Percentiles rank a stretch among this genome's conserved stretches.
These are phyloP conservation scores for Cryptococcus sp. DNA, from an alignment of 1,284 basidiomycete genomes.

Conservation along the genomic window DNA sequence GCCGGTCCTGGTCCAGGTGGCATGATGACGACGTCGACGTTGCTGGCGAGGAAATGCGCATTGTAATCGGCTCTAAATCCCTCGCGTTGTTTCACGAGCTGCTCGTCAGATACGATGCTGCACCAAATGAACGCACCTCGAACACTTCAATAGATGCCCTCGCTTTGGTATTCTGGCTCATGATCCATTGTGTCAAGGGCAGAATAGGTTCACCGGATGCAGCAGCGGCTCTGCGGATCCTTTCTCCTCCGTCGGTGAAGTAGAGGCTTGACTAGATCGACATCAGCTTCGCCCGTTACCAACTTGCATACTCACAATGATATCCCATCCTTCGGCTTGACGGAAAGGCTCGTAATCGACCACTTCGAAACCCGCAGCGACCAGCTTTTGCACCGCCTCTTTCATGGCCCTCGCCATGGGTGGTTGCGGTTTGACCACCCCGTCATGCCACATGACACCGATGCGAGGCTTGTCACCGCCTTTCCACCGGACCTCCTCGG, in stretches of 20 bases:
- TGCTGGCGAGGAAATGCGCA: conserved; percentile 26
- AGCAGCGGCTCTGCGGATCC: conserved; percentile 22
- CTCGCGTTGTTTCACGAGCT: conserved; percentile 42
- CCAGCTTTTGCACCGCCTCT: conserved; percentile 31
- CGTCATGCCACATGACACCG: conserved; percentile 54
- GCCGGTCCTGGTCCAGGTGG: conserved; percentile 45
- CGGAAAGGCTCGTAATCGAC: conserved; percentile 33
- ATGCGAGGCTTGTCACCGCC: conserved; percentile 35
- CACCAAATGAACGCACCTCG: conserved; percentile 25
- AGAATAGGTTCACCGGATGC: conserved; percentile 40
- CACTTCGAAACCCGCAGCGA: conserved; percentile 31
- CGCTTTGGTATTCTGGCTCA: conserved; percentile 22
- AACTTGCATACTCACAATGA: background rate
- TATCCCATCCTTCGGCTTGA: conserved; percentile 30
- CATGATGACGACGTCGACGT: conserved; percentile 48
- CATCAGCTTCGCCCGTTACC: no score
- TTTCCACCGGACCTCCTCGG: conserved; percentile 9
- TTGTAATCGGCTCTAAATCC: conserved; percentile 32
- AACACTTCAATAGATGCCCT: conserved; percentile 30
- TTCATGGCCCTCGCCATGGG: conserved; percentile 51
- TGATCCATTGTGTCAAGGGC: conserved; percentile 44
- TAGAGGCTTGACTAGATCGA: conserved; percentile 26
- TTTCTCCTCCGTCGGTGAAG: conserved; percentile 44
- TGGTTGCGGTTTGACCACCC: conserved; percentile 47
- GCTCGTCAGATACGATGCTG: background rate